Percentiles rank a stretch among this genome's conserved stretches.
phyloP scores from a whole-genome alignment of 257 asterid genomes.

The Solanum lignicaule region DNA sequence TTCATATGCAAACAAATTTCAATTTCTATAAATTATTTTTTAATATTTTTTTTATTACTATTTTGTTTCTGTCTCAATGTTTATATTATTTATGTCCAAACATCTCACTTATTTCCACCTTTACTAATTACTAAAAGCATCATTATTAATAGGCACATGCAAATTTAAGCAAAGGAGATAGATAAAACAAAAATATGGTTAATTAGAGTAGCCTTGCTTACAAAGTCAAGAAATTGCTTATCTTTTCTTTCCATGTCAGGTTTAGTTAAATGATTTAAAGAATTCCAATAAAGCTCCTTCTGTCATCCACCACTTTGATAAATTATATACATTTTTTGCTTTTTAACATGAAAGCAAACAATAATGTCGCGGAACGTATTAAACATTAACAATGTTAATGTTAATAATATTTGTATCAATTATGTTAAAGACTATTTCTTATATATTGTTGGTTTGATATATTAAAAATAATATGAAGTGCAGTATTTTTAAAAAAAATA shows the following conservation, averaged over 20 bases:
- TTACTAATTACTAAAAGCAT: neutral
- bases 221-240: neutral
- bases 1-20: neutral
- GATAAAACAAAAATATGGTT: neutral
- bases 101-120: neutral
- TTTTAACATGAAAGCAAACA: neutral
- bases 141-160: neutral
- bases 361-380: too few species aligned
- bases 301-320: neutral
- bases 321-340: neutral
- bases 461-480: too few species aligned
- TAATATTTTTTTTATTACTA: too few species aligned
- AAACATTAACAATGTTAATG: too few species aligned
- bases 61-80: neutral
- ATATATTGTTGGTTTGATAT: accelerated
- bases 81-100: neutral
- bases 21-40: too few species aligned
- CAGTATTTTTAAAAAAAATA: accelerated
- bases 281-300: neutral
- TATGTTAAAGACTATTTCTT: too few species aligned
- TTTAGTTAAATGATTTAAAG: neutral
- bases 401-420: too few species aligned
- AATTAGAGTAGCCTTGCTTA: neutral
- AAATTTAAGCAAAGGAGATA: neutral
- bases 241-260: neutral